These are phyloP conservation scores for Hirschfeldia incana DNA, from an alignment of 345 rosid species.

Conservation along the genomic window DNA sequence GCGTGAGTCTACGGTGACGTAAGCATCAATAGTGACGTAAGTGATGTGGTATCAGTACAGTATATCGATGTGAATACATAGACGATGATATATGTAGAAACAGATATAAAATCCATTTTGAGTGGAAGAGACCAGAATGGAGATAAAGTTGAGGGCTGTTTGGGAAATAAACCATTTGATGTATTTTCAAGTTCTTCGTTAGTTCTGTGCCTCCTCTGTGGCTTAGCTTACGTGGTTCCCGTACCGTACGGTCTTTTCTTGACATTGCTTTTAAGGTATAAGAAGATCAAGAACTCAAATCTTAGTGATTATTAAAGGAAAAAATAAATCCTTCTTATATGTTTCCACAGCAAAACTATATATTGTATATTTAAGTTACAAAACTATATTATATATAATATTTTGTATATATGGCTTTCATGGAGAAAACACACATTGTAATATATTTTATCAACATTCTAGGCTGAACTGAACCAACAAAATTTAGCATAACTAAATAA, in stretches of 20 bases:
- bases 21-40: constrained; percentile 17
- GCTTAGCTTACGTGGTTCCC: constrained; percentile 21
- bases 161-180: constrained; percentile 29
- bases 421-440: not conserved
- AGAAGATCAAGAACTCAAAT: constrained; percentile 8
- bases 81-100: constrained; percentile 34
- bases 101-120: not conserved
- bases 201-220: not conserved
- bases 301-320: not conserved
- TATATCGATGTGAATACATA: constrained; percentile 30
- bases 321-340: not conserved
- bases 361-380: no score
- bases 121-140: constrained; percentile 22
- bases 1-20: constrained; percentile 19
- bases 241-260: constrained; percentile 34
- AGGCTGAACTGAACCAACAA: not conserved
- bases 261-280: constrained; percentile 12
- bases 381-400: not conserved
- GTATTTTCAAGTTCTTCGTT: constrained; percentile 32
- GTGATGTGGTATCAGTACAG: constrained; percentile 33
- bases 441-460: not conserved
- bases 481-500: not conserved
- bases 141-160: constrained; percentile 31
- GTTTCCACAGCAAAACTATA: not conserved
- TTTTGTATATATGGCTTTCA: not conserved